Conservation (phyloP, 371 early-diverging fungal species). For the Actinomucor elegans region DNA sequence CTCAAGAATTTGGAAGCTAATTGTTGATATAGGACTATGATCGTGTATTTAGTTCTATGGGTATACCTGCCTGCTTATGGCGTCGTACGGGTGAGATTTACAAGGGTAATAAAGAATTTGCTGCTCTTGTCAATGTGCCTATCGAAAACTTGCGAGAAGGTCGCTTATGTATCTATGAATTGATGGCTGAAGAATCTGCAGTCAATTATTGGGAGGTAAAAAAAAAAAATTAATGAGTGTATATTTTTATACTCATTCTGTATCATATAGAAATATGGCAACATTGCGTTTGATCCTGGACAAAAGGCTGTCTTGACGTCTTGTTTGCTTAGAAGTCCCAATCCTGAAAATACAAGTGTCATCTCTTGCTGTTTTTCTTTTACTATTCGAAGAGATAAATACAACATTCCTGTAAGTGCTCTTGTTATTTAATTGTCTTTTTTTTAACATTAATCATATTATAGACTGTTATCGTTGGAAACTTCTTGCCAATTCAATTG, state of each 20-base stretch:
- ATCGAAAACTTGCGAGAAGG: constrained; percentile 76
- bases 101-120: constrained; percentile 93
- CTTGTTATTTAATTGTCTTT: background rate
- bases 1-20: too few species aligned
- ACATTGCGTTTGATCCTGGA: constrained; percentile 92
- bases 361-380: constrained; percentile 89
- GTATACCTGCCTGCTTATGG: constrained; percentile 93
- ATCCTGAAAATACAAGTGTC: constrained; percentile 53
- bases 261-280: constrained; percentile 79
- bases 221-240: too few species aligned
- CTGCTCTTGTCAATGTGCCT: constrained; percentile 79
- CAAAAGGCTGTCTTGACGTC: constrained; percentile 95
- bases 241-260: background rate
- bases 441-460: background rate
- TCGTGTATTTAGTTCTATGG: constrained; percentile 92
- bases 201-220: constrained; percentile 85
- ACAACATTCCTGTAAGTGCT: constrained; percentile 68
- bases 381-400: constrained; percentile 89
- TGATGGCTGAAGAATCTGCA: constrained; percentile 90
- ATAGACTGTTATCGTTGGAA: constrained; percentile 79
- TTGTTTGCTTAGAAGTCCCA: constrained; percentile 67
- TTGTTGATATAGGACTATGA: constrained; percentile 95
- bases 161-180: constrained; percentile 84
- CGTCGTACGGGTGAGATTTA: constrained; percentile 94
- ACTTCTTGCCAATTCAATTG: constrained; percentile 73